Conservation (phyloP, 1,284 basidiomycete species). For the Trichosporon ovoides region DNA sequence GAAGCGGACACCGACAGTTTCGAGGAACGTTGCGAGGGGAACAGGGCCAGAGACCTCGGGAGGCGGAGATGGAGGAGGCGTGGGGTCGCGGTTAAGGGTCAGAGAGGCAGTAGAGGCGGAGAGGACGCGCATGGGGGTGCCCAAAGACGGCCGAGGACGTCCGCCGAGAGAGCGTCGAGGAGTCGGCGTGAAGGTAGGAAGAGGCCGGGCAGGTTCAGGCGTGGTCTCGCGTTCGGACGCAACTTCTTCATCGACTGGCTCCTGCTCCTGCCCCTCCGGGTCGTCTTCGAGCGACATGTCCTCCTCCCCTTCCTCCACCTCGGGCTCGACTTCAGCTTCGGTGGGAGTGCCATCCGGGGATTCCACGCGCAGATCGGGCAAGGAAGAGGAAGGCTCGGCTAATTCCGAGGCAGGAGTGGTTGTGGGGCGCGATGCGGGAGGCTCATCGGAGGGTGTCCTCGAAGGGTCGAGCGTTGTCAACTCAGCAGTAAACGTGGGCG, state of each 20-base stretch:
- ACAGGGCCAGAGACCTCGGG: slow-evolving; percentile 49
- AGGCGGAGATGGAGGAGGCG: background rate
- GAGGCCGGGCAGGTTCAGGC: slow-evolving; percentile 4
- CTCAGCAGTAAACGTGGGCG: too few relatives aligned
- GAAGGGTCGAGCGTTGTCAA: too few relatives aligned
- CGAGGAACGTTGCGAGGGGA: slow-evolving; percentile 76
- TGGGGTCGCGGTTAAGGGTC: background rate
- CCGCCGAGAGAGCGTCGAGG: background rate
- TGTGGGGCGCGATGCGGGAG: background rate
- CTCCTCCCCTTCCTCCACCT: background rate
- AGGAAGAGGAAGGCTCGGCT: background rate
- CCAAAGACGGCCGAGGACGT: slow-evolving; percentile 3
- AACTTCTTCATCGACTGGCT: too few relatives aligned
- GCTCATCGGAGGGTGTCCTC: background rate
- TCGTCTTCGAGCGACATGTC: slow-evolving; percentile 7
- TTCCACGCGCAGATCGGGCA: background rate
- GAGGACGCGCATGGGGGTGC: slow-evolving; percentile 9
- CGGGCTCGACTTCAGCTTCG: background rate
- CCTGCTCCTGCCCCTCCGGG: too few relatives aligned
- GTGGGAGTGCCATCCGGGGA: background rate
- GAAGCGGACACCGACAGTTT: slow-evolving; percentile 59
- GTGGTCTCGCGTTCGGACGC: background rate
- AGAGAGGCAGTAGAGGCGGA: background rate
- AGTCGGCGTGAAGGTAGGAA: slow-evolving; percentile 8
- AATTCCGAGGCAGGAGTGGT: background rate